Base-by-base conservation (phyloP, 208 protist species). In the Leishmania tropica region DNA sequence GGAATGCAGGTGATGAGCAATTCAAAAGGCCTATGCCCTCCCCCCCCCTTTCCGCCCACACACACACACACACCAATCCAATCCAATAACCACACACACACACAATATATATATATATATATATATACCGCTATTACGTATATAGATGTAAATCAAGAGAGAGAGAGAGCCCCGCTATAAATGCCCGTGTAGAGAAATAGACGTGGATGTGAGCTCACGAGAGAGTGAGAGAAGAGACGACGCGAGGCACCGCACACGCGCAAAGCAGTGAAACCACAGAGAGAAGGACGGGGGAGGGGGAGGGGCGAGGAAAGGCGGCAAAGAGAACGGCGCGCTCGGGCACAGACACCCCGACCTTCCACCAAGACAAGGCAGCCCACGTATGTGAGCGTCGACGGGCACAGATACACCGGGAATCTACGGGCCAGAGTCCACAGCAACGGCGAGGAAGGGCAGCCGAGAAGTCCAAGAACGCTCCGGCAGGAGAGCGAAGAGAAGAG, bases 381-480 rank as follows among this genome's bases (percentile, higher is more conserved):
- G 24, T 47, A 76, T 11, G 31, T 47, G 60, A 17, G 19, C 72
- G 37, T 11, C 40, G 5, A 54, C 70, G 7, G 11, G 28, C 42
- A 76, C 28, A 37, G 17, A 75, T 56, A 80, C 77, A 40, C 67
- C 48, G 76, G 28, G 60, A 76, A 84, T 75, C 37, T 75, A 60
- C 64, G 35, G 35, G 7, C 15, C 31, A 68, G 13, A 68, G 35
- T 40, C 31, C 13, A 40, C 64, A 2, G 35, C 64, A 68, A 68
- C 15, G 31, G 64, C 35, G 64, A 68, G 31, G 35, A 17, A 40
- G 64, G 15, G 64, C 31, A 19, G 64, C 31, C 15, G 64, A 42
- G 31, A 35, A 68, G 17, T 10, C 6, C 6, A 68, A 68, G 31
- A 37, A 35, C 17, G 35, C 64, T 42, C 64, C 28, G 13, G 17